Evolutionary conservation across 140 eudicot species (phyloP), one percentile per base, ranked within the genome.

Genomic region (Stevia rebaudiana): DNA sequence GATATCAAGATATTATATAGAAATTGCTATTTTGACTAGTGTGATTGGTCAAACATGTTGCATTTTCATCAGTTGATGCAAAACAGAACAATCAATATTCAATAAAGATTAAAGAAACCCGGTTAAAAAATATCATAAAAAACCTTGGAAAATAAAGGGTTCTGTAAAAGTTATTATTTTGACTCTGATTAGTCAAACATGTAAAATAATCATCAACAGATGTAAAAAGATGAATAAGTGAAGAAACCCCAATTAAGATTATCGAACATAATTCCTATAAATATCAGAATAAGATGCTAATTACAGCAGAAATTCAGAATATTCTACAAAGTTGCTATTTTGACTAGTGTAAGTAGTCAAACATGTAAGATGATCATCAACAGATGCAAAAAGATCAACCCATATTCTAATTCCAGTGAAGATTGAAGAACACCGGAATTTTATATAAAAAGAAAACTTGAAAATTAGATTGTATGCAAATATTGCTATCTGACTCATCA

Each of bases 381-480:
- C 50, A 54, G 51, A 73, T 54, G 78, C 72, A 54, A 41, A 68
- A 52, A 76, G 35, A 75, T 53, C n/a, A 42, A 42, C 19, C 28
- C 60, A 41, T 60, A 23, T 59, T 52, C 35, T 51, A 36, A 69
- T 64, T 61, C 63, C 63, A 54, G 22, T 55, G 3, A 30, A 55
- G 62, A 55, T 5, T 31, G 58, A 43, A 54, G 40, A 71, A 59
- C 3, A 58, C 58, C n/a, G n/a, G n/a, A n/a, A n/a, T n/a, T n/a
- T n/a, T n/a, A n/a, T n/a, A 19, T 7, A 18, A 50, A 8, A 28
- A 53, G 5, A 55, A 31, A 37, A 44, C 49, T 4, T 53, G 1
- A 56, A 42, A 33, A 35, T 4, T 15, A 46, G 5, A 47, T 8
- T 16, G 1, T 23, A 37, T 31, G 1, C 72, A 22, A 66, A 65